Conservation (phyloP, 129 eudicot species). For the Apium graveolens region DNA sequence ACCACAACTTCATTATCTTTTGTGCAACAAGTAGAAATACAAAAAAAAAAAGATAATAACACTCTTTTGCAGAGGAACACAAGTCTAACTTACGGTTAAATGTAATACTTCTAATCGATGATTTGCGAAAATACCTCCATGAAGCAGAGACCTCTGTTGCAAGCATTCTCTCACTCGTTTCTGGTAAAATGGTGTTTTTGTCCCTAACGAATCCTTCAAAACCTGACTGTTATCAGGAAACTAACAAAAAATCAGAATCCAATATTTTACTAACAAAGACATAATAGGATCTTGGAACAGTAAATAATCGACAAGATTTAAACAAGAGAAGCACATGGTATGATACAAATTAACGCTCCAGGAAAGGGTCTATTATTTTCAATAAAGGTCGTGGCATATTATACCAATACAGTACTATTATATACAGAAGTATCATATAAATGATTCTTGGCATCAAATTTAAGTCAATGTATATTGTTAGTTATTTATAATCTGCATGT, state of each 20-base stretch:
- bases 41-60: background rate
- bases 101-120: background rate
- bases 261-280: background rate
- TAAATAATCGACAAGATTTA: background rate
- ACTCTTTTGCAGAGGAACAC: background rate
- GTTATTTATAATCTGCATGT: too few relatives aligned
- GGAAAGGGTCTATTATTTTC: background rate
- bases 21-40: background rate
- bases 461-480: too few relatives aligned
- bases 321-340: too few relatives aligned
- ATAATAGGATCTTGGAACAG: background rate
- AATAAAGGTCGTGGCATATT: background rate
- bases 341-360: background rate
- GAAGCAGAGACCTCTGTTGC: conserved; percentile 90
- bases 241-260: background rate
- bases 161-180: conserved; percentile 88
- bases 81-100: background rate
- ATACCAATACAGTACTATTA: too few relatives aligned
- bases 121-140: conserved; percentile 58
- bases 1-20: too few relatives aligned
- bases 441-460: too few relatives aligned
- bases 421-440: too few relatives aligned
- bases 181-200: conserved; percentile 81
- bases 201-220: conserved; percentile 93
- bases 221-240: conserved; percentile 44